A percentile compares a stretch with the other conserved stretches of the same genome.
phyloP scores from a whole-genome alignment of 1,139 yeast species.

The Ogataea hybrid region DNA sequence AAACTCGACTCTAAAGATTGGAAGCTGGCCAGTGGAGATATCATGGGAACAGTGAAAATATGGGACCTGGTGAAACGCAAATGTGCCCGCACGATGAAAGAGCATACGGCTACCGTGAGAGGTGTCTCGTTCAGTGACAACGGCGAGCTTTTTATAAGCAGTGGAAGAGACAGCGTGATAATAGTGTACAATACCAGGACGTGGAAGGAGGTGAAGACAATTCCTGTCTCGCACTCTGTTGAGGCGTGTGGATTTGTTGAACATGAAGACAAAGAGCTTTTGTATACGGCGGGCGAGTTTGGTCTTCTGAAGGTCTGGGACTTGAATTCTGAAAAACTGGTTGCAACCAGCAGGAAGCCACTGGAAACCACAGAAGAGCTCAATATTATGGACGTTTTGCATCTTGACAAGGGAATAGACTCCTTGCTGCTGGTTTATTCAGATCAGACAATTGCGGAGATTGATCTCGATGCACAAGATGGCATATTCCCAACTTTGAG shows the following conservation, averaged over 20 bases:
- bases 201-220: conserved; percentile 57
- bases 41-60: conserved; percentile 79
- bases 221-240: conserved; percentile 75
- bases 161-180: conserved; percentile 86
- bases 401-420: conserved; percentile 26
- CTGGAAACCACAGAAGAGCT: conserved; percentile 65
- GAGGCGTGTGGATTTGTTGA: conserved; percentile 73
- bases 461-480: conserved; percentile 22
- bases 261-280: conserved; percentile 35
- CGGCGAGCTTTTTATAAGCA: conserved; percentile 63
- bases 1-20: conserved; percentile 68
- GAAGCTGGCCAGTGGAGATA: conserved; percentile 84
- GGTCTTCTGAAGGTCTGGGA: conserved; percentile 68
- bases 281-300: conserved; percentile 82
- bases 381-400: conserved; percentile 56
- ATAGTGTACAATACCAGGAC: conserved; percentile 52
- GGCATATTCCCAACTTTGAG: conserved; percentile 44
- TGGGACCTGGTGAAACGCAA: conserved; percentile 91
- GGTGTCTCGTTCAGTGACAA: conserved; percentile 65
- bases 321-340: conserved; percentile 35
- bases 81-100: conserved; percentile 57
- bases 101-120: conserved; percentile 84
- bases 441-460: conserved; percentile 76
- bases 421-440: conserved; percentile 52
- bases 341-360: conserved; percentile 50